Conservation (phyloP, 2,329 filamentous ascomycete species). For the Penicillium crustosum region DNA sequence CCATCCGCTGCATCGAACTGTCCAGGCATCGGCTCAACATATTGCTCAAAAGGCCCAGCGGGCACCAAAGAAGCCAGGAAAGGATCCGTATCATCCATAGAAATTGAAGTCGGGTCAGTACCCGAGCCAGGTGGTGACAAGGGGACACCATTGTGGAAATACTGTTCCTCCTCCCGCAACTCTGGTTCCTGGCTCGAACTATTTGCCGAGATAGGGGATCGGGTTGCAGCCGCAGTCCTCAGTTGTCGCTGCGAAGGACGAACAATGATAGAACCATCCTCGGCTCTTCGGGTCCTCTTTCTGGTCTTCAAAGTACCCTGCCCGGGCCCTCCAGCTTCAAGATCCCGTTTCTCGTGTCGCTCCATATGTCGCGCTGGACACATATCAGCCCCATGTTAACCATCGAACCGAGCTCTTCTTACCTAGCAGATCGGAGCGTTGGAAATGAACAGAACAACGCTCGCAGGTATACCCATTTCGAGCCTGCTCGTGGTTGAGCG, state of each 20-base stretch:
- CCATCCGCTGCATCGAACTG: conserved; percentile 39
- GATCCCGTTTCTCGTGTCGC: conserved; percentile 53
- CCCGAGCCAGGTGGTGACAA: conserved; percentile 32
- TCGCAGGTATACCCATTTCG: conserved; percentile 54
- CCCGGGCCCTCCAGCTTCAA: conserved; percentile 51
- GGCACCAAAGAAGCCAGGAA: conserved; percentile 35
- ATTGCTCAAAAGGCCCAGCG: conserved; percentile 33
- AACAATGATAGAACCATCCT: conserved; percentile 50
- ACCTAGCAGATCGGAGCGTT: conserved; percentile 60
- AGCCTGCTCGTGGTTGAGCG: conserved; percentile 56
- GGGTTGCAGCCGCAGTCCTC: conserved; percentile 1
- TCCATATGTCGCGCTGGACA: conserved; percentile 58
- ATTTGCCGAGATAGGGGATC: conserved; percentile 9
- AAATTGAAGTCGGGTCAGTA: conserved; percentile 24
- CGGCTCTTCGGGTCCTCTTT: conserved; percentile 51
- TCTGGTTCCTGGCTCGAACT: conserved; percentile 15
- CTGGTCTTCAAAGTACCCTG: conserved; percentile 50
- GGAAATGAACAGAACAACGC: conserved; percentile 62
- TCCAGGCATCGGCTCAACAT: conserved; percentile 34
- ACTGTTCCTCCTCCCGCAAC: conserved; percentile 6
- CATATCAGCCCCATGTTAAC: background rate
- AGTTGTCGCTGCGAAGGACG: conserved; percentile 34
- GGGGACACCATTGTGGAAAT: conserved; percentile 21
- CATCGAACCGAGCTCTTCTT: conserved; percentile 19
- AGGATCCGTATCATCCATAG: conserved; percentile 28